phyloP scores from a whole-genome alignment of 2,329 filamentous ascomycete genomes.

The Arthrobotrys entomopaga region DNA sequence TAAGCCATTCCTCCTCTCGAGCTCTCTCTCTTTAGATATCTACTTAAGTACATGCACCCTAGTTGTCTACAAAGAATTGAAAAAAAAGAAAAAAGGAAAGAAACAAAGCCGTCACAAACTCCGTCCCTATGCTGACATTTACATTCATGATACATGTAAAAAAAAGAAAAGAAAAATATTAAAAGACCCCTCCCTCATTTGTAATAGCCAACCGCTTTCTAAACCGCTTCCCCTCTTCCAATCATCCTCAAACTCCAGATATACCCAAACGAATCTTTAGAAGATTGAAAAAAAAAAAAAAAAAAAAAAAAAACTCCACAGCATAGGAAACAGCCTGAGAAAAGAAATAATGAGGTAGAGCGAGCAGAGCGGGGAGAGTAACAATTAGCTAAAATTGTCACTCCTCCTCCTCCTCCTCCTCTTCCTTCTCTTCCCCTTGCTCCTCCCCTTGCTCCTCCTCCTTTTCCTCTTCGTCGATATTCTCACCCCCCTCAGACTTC shows the following conservation, averaged over 20 bases:
- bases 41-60: too few species aligned
- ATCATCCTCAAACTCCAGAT: too few species aligned
- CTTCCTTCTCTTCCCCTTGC: too few species aligned
- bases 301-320: not conserved
- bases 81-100: too few species aligned
- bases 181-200: too few species aligned
- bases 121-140: constrained; percentile 13
- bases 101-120: constrained; percentile 10
- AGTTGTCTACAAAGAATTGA: too few species aligned
- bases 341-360: not conserved
- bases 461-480: not conserved
- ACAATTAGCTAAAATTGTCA: not conserved
- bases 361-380: not conserved
- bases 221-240: too few species aligned
- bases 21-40: too few species aligned
- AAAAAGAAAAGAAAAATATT: constrained; percentile 1
- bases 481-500: constrained; percentile 8
- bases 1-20: too few species aligned
- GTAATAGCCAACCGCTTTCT: too few species aligned
- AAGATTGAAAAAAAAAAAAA: not conserved
- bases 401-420: not conserved
- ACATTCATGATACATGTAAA: constrained; percentile 10
- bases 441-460: too few species aligned
- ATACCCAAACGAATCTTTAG: not conserved
- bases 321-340: not conserved